Percentiles rank a stretch among this genome's conserved stretches.
These are phyloP conservation scores for Chrysochromulina tobinii DNA, from an alignment of 78 protist genomes.

Conservation along the genomic window DNA sequence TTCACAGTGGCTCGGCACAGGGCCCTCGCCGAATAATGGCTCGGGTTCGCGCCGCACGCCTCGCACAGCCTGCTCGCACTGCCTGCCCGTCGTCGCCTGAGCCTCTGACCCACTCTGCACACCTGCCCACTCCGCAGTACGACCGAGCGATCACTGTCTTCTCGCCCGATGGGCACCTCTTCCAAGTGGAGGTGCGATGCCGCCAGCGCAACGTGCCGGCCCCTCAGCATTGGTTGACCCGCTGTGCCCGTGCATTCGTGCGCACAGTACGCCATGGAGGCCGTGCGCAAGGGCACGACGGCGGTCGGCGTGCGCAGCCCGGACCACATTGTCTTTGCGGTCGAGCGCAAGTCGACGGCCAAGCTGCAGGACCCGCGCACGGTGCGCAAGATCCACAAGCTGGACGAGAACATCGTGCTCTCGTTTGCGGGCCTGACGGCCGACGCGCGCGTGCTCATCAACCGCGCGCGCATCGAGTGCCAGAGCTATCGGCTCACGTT, in stretches of 20 bases:
- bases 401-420: constrained; percentile 94
- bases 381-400: constrained; percentile 88
- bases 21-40: too few relatives aligned
- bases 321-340: constrained; percentile 80
- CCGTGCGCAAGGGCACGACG: constrained; percentile 96
- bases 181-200: constrained; percentile 31
- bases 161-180: constrained; percentile 99
- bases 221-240: too few relatives aligned
- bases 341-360: constrained; percentile 54
- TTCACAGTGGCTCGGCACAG: too few relatives aligned
- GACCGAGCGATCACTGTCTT: constrained; percentile 98
- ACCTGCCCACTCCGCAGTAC: not conserved
- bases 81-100: too few relatives aligned
- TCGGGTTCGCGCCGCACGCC: too few relatives aligned
- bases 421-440: constrained; percentile 97
- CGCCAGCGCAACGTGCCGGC: too few relatives aligned
- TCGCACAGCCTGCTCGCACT: too few relatives aligned
- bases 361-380: constrained; percentile 95
- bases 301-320: constrained; percentile 96
- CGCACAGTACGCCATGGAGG: constrained; percentile 96
- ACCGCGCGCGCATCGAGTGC: constrained; percentile 93
- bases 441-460: constrained; percentile 94
- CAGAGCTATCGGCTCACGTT: constrained; percentile 92
- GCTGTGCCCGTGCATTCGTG: constrained; percentile 75
- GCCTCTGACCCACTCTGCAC: too few relatives aligned